Evolutionary conservation across 23 red algal species (phyloP).

Genomic region (Gracilariopsis chorda): DNA sequence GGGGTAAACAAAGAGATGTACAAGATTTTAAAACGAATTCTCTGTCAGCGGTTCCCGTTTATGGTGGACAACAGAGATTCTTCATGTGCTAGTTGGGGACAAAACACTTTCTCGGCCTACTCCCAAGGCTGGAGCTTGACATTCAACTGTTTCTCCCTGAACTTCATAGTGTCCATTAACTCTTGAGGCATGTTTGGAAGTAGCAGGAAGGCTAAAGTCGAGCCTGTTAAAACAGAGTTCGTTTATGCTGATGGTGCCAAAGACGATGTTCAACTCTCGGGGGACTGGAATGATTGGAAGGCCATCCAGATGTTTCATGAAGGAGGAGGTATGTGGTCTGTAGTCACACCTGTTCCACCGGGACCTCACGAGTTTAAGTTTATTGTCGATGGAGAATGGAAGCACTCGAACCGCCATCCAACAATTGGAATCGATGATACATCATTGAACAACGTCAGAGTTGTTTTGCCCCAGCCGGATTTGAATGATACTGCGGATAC

Average conservation of each 20-base stretch:
- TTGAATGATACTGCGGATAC: not conserved
- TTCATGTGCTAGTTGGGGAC: no score
- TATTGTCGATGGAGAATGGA: conserved; percentile 97
- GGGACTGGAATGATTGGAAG: conserved; percentile 98
- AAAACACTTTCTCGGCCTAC: no score
- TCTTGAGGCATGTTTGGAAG: conserved; percentile 17
- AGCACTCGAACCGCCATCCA: conserved; percentile 86
- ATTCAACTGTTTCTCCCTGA: no score
- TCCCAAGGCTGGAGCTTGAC: no score
- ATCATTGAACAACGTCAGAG: conserved; percentile 89
- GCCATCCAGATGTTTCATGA: conserved; percentile 96
- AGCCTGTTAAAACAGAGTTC: conserved; percentile 89
- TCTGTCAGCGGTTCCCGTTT: no score
- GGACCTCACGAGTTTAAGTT: conserved; percentile 96
- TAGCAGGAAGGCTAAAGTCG: not conserved
- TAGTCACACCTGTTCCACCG: conserved; percentile 89
- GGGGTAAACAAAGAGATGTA: no score
- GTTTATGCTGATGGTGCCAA: conserved; percentile 93
- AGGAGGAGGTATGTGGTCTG: conserved; percentile 89
- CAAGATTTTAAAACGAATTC: no score
- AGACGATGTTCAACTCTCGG: conserved; percentile 91
- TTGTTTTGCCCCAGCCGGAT: conserved; percentile 81
- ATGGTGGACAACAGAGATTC: no score
- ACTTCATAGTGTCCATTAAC: not conserved
- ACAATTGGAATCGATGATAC: conserved; percentile 96